Conservation (phyloP, 176 grass and related monocot genomes). For the Musa schizocarpa region DNA sequence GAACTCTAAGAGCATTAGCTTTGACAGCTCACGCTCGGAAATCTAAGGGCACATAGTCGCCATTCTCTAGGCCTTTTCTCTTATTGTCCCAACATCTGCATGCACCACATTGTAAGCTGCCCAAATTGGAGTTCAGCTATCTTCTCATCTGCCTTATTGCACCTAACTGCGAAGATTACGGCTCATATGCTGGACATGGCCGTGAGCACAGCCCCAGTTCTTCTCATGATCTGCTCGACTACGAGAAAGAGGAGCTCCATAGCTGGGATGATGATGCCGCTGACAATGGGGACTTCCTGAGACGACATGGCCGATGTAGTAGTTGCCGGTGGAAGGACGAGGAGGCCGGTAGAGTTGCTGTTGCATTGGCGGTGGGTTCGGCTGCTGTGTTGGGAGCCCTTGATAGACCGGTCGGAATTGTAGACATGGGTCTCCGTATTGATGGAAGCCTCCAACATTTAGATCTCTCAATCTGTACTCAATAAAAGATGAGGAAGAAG, state of each 20-base stretch:
- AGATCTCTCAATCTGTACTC: slow-evolving; percentile 60
- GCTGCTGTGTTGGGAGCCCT: slow-evolving; percentile 29
- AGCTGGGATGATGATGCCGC: slow-evolving; percentile 18
- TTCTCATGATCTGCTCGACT: slow-evolving; percentile 1
- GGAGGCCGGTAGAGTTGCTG: slow-evolving; percentile 46
- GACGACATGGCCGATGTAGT: slow-evolving; percentile 71
- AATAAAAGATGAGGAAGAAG: not conserved
- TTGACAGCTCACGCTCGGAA: slow-evolving; percentile 23
- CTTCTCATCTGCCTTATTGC: not conserved
- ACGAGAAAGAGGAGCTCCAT: slow-evolving; percentile 22
- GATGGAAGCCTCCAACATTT: slow-evolving; percentile 37
- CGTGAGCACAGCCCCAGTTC: not conserved
- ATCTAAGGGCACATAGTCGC: not conserved
- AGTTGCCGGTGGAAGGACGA: slow-evolving; percentile 38
- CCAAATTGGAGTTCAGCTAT: not conserved
- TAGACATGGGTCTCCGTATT: slow-evolving; percentile 34
- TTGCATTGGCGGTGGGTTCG: slow-evolving; percentile 37
- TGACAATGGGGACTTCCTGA: slow-evolving; percentile 25
- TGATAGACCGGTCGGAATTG: slow-evolving; percentile 48
- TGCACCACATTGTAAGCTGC: not conserved
- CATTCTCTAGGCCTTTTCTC: slow-evolving; percentile 27
- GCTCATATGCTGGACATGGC: slow-evolving; percentile 27
- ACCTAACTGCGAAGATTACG: slow-evolving; percentile 2
- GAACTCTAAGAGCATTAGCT: slow-evolving; percentile 25
- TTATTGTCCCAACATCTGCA: slow-evolving; percentile 18